Conservation (phyloP, 768 basidiomycete genomes). For the Kwoniella shandongensis region DNA sequence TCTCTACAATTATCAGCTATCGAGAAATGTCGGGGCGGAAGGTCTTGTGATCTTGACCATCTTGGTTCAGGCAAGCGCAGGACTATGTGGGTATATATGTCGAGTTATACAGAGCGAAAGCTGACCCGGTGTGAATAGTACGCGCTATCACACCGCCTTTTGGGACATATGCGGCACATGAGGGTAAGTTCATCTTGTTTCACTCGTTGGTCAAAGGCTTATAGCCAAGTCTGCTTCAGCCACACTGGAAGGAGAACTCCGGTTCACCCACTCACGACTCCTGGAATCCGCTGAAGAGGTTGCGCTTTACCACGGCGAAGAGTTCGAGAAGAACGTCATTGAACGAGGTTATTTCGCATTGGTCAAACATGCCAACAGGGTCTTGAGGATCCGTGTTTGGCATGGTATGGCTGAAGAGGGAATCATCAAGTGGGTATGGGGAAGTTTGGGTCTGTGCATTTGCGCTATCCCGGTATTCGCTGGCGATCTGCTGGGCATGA, state of each 20-base stretch:
- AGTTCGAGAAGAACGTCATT: slow-evolving; percentile 84
- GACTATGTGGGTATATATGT: slow-evolving; percentile 63
- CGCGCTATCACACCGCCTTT: slow-evolving; percentile 86
- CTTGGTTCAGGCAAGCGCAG: slow-evolving; percentile 78
- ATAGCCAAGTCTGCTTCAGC: slow-evolving; percentile 54
- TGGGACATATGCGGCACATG: slow-evolving; percentile 79
- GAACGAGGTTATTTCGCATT: slow-evolving; percentile 84
- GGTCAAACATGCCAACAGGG: slow-evolving; percentile 78
- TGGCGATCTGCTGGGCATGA: slow-evolving; percentile 68
- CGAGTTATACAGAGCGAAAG: not conserved
- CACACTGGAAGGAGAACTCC: slow-evolving; percentile 80
- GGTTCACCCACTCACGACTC: slow-evolving; percentile 87
- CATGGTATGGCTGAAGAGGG: slow-evolving; percentile 91
- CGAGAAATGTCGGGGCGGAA: slow-evolving; percentile 91
- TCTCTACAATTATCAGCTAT: slow-evolving; percentile 92
- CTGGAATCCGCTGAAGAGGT: slow-evolving; percentile 68
- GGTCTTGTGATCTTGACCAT: slow-evolving; percentile 79
- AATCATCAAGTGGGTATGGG: slow-evolving; percentile 92
- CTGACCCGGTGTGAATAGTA: slow-evolving; percentile 59
- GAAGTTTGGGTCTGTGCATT: slow-evolving; percentile 83
- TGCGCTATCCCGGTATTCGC: slow-evolving; percentile 95
- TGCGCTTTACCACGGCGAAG: slow-evolving; percentile 82
- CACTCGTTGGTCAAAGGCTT: not conserved
- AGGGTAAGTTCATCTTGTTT: slow-evolving; percentile 33
- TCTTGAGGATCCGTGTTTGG: slow-evolving; percentile 78